phyloP scores from a whole-genome alignment of 495 filamentous ascomycete genomes.

The Beverwykella pulmonaria region DNA sequence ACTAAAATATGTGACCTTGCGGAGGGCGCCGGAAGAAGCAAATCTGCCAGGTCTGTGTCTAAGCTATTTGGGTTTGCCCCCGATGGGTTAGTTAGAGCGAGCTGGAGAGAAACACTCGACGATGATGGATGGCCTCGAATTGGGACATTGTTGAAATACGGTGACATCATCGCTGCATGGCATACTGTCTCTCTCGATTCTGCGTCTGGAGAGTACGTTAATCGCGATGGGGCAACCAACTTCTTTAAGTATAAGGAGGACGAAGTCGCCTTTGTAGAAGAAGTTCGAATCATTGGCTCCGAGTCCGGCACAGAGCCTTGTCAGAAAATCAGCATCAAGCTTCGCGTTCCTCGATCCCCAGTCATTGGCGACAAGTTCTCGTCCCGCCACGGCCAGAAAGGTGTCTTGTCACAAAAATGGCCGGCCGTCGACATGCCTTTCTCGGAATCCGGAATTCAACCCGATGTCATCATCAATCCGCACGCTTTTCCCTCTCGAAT shows the following conservation, averaged over 20 bases:
- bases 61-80: conserved; percentile 89
- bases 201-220: conserved; percentile 56
- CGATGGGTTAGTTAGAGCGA: conserved; percentile 63
- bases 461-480: conserved; percentile 97
- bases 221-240: conserved; percentile 77
- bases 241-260: conserved; percentile 89
- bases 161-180: conserved; percentile 82
- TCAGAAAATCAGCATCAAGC: conserved; percentile 86
- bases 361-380: conserved; percentile 99
- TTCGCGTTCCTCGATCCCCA: conserved; percentile 84
- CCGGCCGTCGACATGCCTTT: conserved; percentile 94
- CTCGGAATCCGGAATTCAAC: conserved; percentile 93
- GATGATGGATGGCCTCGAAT: conserved; percentile 82
- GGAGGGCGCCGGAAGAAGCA: conserved; percentile 65
- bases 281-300: conserved; percentile 83
- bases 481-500: conserved; percentile 99
- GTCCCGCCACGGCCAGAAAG: conserved; percentile 96
- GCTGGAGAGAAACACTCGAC: conserved; percentile 71
- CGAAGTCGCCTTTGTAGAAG: conserved; percentile 86
- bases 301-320: conserved; percentile 79
- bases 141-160: conserved; percentile 73
- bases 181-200: conserved; percentile 84
- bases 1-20: conserved; percentile 84
- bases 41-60: conserved; percentile 59
- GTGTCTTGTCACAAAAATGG: conserved; percentile 97